These are phyloP conservation scores for Globisporangium megalacanthum DNA, from an alignment of 352 stramenopile genomes.

Conservation along the genomic window DNA sequence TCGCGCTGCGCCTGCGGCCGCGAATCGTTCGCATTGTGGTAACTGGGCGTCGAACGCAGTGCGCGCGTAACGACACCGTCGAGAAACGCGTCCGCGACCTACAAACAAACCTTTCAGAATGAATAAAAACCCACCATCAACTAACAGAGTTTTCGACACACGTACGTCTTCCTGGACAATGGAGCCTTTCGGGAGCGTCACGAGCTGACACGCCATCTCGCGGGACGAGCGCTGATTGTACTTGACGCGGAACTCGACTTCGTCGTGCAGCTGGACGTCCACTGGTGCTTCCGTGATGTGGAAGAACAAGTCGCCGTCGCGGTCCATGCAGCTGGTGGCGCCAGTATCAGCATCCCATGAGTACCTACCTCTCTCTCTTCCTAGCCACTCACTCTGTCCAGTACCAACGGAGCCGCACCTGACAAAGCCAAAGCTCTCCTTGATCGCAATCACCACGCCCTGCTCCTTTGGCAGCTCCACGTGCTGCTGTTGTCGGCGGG, in stretches of 20 bases:
- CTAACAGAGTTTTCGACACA: not conserved
- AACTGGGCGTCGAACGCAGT: constrained; percentile 26
- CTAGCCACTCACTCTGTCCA: not conserved
- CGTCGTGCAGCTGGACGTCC: constrained; percentile 62
- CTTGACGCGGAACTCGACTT: constrained; percentile 72
- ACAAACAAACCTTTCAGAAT: not conserved
- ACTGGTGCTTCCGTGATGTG: constrained; percentile 72
- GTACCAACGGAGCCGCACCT: constrained; percentile 11
- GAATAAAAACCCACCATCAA: not conserved
- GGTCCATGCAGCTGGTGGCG: constrained; percentile 39
- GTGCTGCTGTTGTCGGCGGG: constrained; percentile 14
- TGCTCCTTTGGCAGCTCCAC: constrained; percentile 25
- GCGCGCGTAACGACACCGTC: constrained; percentile 67
- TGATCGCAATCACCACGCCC: constrained; percentile 41
- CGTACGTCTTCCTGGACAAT: constrained; percentile 66
- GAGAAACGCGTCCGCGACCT: constrained; percentile 44
- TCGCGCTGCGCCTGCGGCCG: constrained; percentile 6
- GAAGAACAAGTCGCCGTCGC: constrained; percentile 76
- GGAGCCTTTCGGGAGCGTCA: constrained; percentile 57
- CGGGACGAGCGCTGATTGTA: constrained; percentile 70
- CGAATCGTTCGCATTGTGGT: constrained; percentile 22
- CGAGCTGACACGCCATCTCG: constrained; percentile 65
- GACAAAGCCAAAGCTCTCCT: constrained; percentile 55
- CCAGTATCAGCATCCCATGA: constrained; percentile 4
- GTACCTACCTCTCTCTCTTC: not conserved